Conservation (phyloP, 2,329 filamentous ascomycete genomes). For the Saccharata proteae region DNA sequence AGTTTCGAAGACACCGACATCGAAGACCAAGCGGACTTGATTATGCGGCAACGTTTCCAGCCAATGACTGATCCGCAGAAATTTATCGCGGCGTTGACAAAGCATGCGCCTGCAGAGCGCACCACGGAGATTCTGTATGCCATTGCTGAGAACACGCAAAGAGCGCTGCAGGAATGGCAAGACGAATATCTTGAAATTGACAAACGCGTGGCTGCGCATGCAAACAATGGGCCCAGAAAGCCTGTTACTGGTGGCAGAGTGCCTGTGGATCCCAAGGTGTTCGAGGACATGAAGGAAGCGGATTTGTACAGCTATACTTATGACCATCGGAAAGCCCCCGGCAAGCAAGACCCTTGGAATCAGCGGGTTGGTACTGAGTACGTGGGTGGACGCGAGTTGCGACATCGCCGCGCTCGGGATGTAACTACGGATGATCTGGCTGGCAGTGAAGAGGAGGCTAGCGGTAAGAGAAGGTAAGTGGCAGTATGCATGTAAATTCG, state of each 20-base stretch:
- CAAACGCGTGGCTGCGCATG: conserved; percentile 19
- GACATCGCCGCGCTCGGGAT: conserved; percentile 30
- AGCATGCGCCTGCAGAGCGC: conserved; percentile 28
- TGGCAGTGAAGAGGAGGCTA: conserved; percentile 25
- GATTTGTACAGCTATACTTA: conserved; percentile 48
- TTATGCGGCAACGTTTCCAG: conserved; percentile 28
- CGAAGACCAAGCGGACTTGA: conserved; percentile 28
- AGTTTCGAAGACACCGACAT: conserved; percentile 20
- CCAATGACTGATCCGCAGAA: conserved; percentile 31
- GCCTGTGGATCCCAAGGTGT: conserved; percentile 35
- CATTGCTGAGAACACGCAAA: conserved; percentile 42
- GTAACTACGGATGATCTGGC: conserved; percentile 11
- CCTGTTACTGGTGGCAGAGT: conserved; percentile 35
- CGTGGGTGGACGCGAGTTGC: conserved; percentile 33
- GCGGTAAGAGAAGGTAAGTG: conserved; percentile 20
- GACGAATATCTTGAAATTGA: conserved; percentile 48
- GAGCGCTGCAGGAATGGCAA: conserved; percentile 43
- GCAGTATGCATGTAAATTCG: too few relatives aligned
- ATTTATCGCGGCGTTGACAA: conserved; percentile 31
- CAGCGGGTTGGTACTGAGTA: conserved; percentile 37
- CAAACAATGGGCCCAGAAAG: conserved; percentile 33
- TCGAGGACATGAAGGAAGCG: conserved; percentile 49
- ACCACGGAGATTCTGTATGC: conserved; percentile 42
- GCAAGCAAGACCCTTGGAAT: conserved; percentile 44
- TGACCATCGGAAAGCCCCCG: conserved; percentile 37